Conservation (phyloP, 2,329 filamentous ascomycete genomes). For the Grosmannia huntii region DNA sequence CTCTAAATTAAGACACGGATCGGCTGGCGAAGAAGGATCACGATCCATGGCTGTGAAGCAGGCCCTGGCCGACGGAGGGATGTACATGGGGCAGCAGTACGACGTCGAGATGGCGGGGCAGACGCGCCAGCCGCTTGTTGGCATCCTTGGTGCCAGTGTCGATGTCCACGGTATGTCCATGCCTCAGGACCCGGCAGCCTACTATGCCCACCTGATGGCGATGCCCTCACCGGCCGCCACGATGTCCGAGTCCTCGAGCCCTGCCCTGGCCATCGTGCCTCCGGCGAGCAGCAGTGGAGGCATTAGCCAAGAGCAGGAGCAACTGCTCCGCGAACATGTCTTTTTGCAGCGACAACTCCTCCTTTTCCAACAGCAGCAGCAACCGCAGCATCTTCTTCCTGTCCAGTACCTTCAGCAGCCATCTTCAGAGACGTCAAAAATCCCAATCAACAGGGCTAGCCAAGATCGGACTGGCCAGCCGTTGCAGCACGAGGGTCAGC, state of each 20-base stretch:
- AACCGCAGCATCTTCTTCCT: neutral
- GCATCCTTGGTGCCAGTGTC: neutral
- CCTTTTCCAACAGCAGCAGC: neutral
- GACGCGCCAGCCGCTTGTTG: neutral
- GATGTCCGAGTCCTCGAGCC: neutral
- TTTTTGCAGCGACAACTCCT: neutral
- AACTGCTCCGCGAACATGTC: neutral
- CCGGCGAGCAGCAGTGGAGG: neutral
- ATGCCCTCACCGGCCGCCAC: neutral
- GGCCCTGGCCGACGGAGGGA: no score
- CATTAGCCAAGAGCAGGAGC: neutral
- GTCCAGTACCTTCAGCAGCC: neutral
- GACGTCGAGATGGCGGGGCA: neutral
- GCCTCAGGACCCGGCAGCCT: neutral
- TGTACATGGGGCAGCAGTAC: no score
- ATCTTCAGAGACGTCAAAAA: no score
- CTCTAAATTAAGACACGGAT: no score
- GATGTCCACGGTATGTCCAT: neutral
- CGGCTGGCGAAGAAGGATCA: neutral
- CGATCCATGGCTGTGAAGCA: neutral
- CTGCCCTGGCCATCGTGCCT: neutral
- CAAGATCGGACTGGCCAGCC: neutral
- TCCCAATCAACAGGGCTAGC: neutral
- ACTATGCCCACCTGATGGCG: neutral
- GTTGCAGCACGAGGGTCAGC: neutral